Evolutionary conservation across 352 stramenopile species (phyloP).

Genomic region (Globisporangium cylindrosporum): DNA sequence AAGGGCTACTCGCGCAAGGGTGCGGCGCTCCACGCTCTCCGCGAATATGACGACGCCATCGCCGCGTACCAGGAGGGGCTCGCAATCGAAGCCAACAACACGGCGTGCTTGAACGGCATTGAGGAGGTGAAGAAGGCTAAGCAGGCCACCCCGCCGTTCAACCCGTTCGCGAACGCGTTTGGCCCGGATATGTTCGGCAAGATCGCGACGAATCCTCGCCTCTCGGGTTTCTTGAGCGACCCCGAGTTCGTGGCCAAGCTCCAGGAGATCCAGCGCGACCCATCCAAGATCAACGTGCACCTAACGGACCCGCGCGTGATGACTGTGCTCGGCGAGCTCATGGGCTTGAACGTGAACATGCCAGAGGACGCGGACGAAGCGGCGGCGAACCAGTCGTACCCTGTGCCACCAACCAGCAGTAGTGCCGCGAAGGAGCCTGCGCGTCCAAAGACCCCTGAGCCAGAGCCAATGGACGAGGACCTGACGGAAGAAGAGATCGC

Average conservation of each 20-base stretch:
- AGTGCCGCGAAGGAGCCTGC: slow-evolving; percentile 29
- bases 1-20: slow-evolving; percentile 99
- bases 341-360: slow-evolving; percentile 83
- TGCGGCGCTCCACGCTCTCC: slow-evolving; percentile 94
- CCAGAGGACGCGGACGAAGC: slow-evolving; percentile 50
- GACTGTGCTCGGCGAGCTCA: slow-evolving; percentile 83
- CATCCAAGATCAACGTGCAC: slow-evolving; percentile 73
- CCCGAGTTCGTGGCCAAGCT: slow-evolving; percentile 84
- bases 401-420: slow-evolving; percentile 19
- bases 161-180: slow-evolving; percentile 91
- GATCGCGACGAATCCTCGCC: slow-evolving; percentile 87
- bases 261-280: slow-evolving; percentile 74
- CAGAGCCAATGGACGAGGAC: slow-evolving; percentile 82
- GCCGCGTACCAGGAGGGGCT: slow-evolving; percentile 86
- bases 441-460: slow-evolving; percentile 32
- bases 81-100: slow-evolving; percentile 90
- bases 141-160: slow-evolving; percentile 52
- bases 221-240: slow-evolving; percentile 90
- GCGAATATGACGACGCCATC: slow-evolving; percentile 82
- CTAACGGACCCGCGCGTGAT: slow-evolving; percentile 84
- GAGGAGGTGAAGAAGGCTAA: slow-evolving; percentile 93
- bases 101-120: slow-evolving; percentile 90
- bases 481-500: slow-evolving; percentile 84
- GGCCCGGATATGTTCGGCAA: slow-evolving; percentile 95
- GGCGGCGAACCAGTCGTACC: slow-evolving; percentile 18